Percentiles rank a stretch among this genome's conserved stretches.
Conservation (phyloP, 1,284 basidiomycete species). For the Uromyces viciae-fabae region DNA sequence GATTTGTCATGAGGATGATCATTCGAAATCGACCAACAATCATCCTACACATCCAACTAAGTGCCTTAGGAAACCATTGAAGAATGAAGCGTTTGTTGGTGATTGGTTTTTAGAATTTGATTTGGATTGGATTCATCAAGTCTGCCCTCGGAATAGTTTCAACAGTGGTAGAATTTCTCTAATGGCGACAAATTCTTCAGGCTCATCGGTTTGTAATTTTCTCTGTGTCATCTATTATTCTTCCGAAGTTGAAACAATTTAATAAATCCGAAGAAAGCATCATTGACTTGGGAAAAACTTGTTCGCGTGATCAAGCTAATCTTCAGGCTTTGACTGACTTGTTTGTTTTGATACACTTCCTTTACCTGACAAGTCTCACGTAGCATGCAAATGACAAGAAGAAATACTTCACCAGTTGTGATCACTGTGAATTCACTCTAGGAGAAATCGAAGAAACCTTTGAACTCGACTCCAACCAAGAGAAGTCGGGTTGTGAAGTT, state of each 20-base stretch:
- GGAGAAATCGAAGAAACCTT: not conserved
- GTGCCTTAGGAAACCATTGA: not conserved
- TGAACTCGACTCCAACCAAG: not conserved
- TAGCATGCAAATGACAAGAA: not conserved
- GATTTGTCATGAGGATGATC: conserved; percentile 35
- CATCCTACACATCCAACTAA: not conserved
- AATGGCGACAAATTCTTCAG: too few relatives aligned
- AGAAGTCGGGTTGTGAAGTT: not conserved
- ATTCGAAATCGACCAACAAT: not conserved
- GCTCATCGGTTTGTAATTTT: conserved; percentile 6
- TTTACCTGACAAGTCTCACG: too few relatives aligned
- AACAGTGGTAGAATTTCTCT: too few relatives aligned
- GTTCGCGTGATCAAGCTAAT: too few relatives aligned
- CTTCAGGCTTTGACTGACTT: too few relatives aligned
- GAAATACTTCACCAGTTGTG: conserved; percentile 1
- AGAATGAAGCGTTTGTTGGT: conserved; percentile 15
- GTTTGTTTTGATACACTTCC: too few relatives aligned
- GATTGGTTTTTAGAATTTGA: conserved; percentile 14
- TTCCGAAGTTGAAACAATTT: too few relatives aligned
- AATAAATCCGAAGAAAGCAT: too few relatives aligned
- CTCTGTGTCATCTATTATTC: too few relatives aligned
- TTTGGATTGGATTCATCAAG: conserved; percentile 5
- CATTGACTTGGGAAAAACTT: too few relatives aligned
- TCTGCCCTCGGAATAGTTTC: too few relatives aligned
- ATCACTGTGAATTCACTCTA: conserved; percentile 1